Evolutionary conservation across 2,329 filamentous ascomycete species (phyloP).

Genomic region (Fusarium sp.): DNA sequence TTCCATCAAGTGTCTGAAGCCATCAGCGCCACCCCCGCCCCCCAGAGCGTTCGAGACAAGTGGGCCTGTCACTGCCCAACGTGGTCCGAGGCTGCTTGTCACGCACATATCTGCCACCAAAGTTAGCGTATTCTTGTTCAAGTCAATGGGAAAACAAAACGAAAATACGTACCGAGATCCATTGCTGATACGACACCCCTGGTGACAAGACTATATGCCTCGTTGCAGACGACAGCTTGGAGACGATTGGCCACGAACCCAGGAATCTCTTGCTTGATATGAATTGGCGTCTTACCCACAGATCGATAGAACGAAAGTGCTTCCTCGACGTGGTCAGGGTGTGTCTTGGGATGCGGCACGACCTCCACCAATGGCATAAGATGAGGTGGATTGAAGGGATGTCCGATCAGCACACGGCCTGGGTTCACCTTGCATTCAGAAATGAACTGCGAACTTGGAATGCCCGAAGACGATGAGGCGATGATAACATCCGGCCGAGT

Average conservation of each 20-base stretch:
- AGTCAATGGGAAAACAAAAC: not conserved
- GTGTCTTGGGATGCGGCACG: not conserved
- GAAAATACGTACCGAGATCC: not conserved
- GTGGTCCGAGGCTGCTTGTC: not conserved
- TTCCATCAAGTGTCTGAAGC: not conserved
- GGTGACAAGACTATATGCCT: not conserved
- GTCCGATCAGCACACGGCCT: not conserved
- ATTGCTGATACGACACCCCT: not conserved
- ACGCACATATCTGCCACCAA: not conserved
- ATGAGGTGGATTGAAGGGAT: not conserved
- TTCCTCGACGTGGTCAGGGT: not conserved
- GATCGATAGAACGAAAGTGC: not conserved
- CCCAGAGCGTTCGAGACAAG: not conserved
- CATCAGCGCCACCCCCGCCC: not conserved
- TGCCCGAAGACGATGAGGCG: not conserved
- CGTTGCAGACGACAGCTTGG: not conserved
- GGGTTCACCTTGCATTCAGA: not conserved
- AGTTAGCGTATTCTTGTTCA: not conserved
- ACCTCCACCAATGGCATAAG: not conserved
- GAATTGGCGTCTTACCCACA: not conserved
- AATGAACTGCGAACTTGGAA: not conserved
- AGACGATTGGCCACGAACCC: not conserved
- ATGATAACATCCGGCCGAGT: not conserved
- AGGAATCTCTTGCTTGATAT: not conserved
- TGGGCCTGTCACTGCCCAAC: not conserved